phyloP scores from a whole-genome alignment of 495 filamentous ascomycete species.

The Annulohypoxylon maeteangense region DNA sequence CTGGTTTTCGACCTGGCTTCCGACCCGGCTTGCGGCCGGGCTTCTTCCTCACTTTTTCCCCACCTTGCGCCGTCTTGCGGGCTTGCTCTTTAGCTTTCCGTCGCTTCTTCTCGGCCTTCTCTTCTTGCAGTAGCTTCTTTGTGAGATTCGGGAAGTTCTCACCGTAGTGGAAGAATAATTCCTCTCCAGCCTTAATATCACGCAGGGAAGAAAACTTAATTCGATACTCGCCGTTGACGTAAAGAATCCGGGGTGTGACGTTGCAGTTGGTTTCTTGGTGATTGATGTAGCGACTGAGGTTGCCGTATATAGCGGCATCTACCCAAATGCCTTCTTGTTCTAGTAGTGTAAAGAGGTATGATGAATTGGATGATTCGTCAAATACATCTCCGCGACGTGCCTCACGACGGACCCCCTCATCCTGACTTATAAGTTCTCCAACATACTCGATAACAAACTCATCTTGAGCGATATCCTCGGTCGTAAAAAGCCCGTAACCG shows the following conservation, averaged over 20 bases:
- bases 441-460: conserved; percentile 78
- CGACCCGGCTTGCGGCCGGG: conserved; percentile 47
- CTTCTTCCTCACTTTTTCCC: conserved; percentile 46
- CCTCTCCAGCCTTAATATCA: conserved; percentile 70
- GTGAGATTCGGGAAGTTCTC: conserved; percentile 63
- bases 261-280: conserved; percentile 65
- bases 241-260: conserved; percentile 66
- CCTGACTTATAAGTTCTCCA: conserved; percentile 72
- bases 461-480: conserved; percentile 67
- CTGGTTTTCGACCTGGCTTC: conserved; percentile 46
- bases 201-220: conserved; percentile 73
- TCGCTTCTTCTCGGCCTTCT: conserved; percentile 53
- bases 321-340: conserved; percentile 63
- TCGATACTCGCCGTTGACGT: conserved; percentile 72
- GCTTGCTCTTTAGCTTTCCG: conserved; percentile 48
- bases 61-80: conserved; percentile 29
- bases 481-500: conserved; percentile 74
- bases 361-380: conserved; percentile 68
- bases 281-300: conserved; percentile 75
- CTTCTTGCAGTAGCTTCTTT: conserved; percentile 59
- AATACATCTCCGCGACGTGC: conserved; percentile 69
- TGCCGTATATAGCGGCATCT: conserved; percentile 63
- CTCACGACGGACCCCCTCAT: conserved; percentile 68
- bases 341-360: conserved; percentile 74
- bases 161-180: conserved; percentile 78